Evolutionary conservation across 371 early-diverging fungal species (phyloP).

Genomic region (Rhizopus delemar): DNA sequence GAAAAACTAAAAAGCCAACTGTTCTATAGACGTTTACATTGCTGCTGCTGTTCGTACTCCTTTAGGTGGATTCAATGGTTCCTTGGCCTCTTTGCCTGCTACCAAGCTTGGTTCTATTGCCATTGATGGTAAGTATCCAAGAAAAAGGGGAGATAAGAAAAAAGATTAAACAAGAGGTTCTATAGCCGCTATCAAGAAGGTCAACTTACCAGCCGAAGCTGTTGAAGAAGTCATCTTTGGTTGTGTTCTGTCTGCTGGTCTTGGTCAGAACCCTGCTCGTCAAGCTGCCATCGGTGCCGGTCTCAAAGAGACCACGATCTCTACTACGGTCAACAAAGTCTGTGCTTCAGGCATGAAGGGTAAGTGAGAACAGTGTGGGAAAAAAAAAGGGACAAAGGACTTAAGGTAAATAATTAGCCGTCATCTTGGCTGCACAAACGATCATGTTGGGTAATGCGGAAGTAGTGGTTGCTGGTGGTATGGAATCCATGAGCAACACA

Average conservation of each 20-base stretch:
- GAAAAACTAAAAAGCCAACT: neutral
- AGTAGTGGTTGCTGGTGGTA: slow-evolving; percentile 90
- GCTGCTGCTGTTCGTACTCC: slow-evolving; percentile 91
- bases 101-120: slow-evolving; percentile 87
- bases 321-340: slow-evolving; percentile 97
- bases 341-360: slow-evolving; percentile 97
- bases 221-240: slow-evolving; percentile 89
- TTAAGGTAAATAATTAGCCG: slow-evolving; percentile 47
- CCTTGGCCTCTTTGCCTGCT: slow-evolving; percentile 84
- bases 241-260: slow-evolving; percentile 82
- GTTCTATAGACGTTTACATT: slow-evolving; percentile 76
- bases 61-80: slow-evolving; percentile 91
- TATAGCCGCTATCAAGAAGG: slow-evolving; percentile 73
- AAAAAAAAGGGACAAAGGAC: neutral
- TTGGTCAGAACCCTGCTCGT: slow-evolving; percentile 96
- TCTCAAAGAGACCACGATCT: slow-evolving; percentile 66
- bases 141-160: slow-evolving; percentile 2
- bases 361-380: slow-evolving; percentile 23
- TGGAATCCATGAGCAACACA: slow-evolving; percentile 96
- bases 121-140: slow-evolving; percentile 71
- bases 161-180: neutral
- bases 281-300: slow-evolving; percentile 94
- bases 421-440: slow-evolving; percentile 82
- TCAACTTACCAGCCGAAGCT: slow-evolving; percentile 63
- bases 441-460: slow-evolving; percentile 85